Base-by-base conservation (phyloP, 805 yeast species). In the Jamesozyma piceae region DNA sequence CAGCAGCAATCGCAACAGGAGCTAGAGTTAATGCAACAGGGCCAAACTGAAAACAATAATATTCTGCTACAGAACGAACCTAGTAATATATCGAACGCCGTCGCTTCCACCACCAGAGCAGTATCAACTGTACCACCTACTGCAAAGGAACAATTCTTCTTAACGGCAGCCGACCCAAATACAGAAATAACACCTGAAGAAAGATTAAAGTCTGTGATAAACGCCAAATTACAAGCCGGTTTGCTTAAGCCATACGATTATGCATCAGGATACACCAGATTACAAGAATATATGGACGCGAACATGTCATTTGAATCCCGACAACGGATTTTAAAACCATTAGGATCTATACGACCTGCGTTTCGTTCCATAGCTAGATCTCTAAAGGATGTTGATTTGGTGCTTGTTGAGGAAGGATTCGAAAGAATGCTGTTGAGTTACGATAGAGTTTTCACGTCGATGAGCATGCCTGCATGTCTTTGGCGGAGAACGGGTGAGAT, bases 401-500 rank as follows among this genome's bases (percentile, higher is more conserved):
- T 89, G 4, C 66, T 88, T 29, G 97, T 90, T 3, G 97, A 90
- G 54, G 97, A 90, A 62, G 82, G 82, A 43, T 90, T 90, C 58
- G 97, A 90, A 65, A 71, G 97, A 48, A 85, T 90, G 95, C 65
- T 90, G 36, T 67, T 90, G 41, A 95, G 90, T 53, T 88, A 90
- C 56, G 97, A 90, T 60, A 72, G 97, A 29, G 96, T 90, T 3
- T 90, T 90, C 65, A 88, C 97, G 0, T 82, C 95, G 3, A 88
- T 90, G 95, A 95, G 97, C 5, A 87, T 90, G 47, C 97, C 97
- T 1, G 96, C 97, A 1, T 90, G 97, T 64, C 69, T 90, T 24
- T 90, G 97, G 97, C 69, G 97, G 58, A 79, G 97, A 53, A 89
- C 97, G 0, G 97, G 97, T 2, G 97, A 90, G 52, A 90, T 90